phyloP scores from a whole-genome alignment of 116 monocot species.

The Papilionanthe hybrid region DNA sequence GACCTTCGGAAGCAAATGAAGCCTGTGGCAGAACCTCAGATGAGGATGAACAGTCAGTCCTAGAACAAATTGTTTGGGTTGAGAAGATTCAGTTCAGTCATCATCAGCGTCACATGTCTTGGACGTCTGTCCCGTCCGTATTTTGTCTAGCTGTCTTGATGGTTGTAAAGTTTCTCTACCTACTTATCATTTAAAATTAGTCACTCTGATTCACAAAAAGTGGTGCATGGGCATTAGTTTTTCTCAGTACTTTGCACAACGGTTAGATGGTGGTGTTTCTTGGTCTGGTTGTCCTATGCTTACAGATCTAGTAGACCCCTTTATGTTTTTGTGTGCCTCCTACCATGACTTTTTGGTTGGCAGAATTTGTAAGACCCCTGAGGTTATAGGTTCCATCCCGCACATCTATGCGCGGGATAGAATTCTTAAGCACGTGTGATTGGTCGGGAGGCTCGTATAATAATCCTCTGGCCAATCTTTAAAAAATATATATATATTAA shows the following conservation, averaged over 20 bases:
- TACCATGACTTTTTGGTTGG: too few relatives aligned
- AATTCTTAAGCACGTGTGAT: too few relatives aligned
- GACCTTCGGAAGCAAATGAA: slow-evolving; percentile 47
- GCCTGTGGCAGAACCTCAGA: slow-evolving; percentile 30
- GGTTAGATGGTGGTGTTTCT: neutral
- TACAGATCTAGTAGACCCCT: neutral
- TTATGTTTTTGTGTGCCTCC: too few relatives aligned
- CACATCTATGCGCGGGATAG: too few relatives aligned
- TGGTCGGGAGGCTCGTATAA: too few relatives aligned
- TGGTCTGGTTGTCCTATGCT: neutral
- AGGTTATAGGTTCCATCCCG: too few relatives aligned
- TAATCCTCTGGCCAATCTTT: too few relatives aligned
- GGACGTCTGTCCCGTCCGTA: slow-evolving; percentile 48
- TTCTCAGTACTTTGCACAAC: slow-evolving; percentile 1
- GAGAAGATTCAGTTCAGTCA: slow-evolving; percentile 66
- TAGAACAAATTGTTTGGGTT: slow-evolving; percentile 59
- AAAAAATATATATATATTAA: too few relatives aligned
- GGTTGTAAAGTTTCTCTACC: slow-evolving; percentile 24
- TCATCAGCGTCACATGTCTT: slow-evolving; percentile 44
- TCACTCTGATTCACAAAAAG: slow-evolving; percentile 2
- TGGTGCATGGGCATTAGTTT: slow-evolving; percentile 1
- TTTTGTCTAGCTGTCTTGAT: slow-evolving; percentile 26
- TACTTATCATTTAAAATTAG: slow-evolving; percentile 15
- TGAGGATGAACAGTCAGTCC: slow-evolving; percentile 88
- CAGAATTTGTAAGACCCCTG: too few relatives aligned